Conservation (phyloP, 2,329 filamentous ascomycete genomes). For the Phialemoniopsis sp. region DNA sequence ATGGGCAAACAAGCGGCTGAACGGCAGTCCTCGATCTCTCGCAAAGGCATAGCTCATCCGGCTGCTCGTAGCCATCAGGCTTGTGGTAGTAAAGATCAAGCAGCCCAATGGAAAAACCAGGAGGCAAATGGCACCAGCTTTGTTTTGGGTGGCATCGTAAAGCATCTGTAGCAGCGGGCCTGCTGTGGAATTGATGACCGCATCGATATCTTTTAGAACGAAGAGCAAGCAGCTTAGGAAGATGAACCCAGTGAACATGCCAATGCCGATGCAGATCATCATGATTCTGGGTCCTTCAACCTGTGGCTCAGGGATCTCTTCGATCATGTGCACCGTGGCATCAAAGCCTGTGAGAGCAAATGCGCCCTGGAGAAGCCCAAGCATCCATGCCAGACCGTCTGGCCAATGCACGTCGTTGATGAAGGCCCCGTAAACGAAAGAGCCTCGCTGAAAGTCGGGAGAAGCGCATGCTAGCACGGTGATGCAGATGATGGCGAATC, state of each 20-base stretch:
- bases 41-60: slow-evolving; percentile 67
- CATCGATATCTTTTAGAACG: slow-evolving; percentile 52
- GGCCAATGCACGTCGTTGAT: slow-evolving; percentile 68
- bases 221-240: slow-evolving; percentile 55
- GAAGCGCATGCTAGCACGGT: slow-evolving; percentile 63
- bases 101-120: slow-evolving; percentile 65
- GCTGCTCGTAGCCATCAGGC: slow-evolving; percentile 65
- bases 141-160: slow-evolving; percentile 56
- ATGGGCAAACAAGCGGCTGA: slow-evolving; percentile 53
- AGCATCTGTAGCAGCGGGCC: slow-evolving; percentile 34
- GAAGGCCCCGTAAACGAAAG: slow-evolving; percentile 64
- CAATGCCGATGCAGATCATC: slow-evolving; percentile 61
- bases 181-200: slow-evolving; percentile 34
- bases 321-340: slow-evolving; percentile 50
- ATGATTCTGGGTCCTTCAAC: slow-evolving; percentile 62
- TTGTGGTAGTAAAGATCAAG: slow-evolving; percentile 58
- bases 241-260: slow-evolving; percentile 52
- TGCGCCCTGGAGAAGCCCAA: slow-evolving; percentile 47
- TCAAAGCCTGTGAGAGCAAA: slow-evolving; percentile 48
- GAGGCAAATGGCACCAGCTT: slow-evolving; percentile 59
- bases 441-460: slow-evolving; percentile 58
- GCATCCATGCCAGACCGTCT: slow-evolving; percentile 56
- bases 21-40: slow-evolving; percentile 63
- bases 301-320: slow-evolving; percentile 53
- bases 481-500: slow-evolving; percentile 67